Evolutionary conservation across 805 yeast genomes (phyloP).

Genomic region (Torulaspora quercuum): DNA sequence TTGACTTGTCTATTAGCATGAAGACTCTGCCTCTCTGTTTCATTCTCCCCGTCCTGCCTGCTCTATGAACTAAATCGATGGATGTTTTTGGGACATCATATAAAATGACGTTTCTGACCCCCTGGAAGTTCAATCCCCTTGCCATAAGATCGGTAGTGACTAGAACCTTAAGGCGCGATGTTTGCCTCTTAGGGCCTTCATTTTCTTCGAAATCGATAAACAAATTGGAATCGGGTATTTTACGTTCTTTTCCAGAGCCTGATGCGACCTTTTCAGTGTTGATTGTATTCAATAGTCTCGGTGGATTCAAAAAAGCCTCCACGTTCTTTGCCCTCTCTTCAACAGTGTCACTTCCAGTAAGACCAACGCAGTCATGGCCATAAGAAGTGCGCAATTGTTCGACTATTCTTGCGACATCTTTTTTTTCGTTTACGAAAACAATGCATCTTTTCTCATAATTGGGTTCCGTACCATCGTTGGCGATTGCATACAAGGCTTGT

Average conservation of each 20-base stretch:
- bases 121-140: constrained; percentile 82
- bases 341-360: constrained; percentile 62
- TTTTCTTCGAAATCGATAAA: constrained; percentile 16
- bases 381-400: constrained; percentile 47
- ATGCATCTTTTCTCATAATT: constrained; percentile 74
- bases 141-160: constrained; percentile 88
- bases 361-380: constrained; percentile 58
- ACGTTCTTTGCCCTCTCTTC: constrained; percentile 59
- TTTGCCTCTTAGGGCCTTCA: constrained; percentile 5
- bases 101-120: constrained; percentile 74
- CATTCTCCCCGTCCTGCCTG: constrained; percentile 94
- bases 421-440: constrained; percentile 77
- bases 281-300: constrained; percentile 42
- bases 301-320: constrained; percentile 60
- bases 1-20: constrained; percentile 62
- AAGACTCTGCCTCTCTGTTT: constrained; percentile 85
- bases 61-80: constrained; percentile 82
- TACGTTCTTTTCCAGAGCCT: constrained; percentile 6
- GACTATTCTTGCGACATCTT: constrained; percentile 57
- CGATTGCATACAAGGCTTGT: constrained; percentile 82
- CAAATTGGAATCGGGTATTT: constrained; percentile 39
- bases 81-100: constrained; percentile 84
- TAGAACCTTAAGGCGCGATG: constrained; percentile 52
- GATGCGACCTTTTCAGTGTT: constrained; percentile 6
- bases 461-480: constrained; percentile 75